Percentiles rank a stretch among this genome's conserved stretches.
phyloP scores from a whole-genome alignment of 305 asterid species.

The Ilex paraguariensis region DNA sequence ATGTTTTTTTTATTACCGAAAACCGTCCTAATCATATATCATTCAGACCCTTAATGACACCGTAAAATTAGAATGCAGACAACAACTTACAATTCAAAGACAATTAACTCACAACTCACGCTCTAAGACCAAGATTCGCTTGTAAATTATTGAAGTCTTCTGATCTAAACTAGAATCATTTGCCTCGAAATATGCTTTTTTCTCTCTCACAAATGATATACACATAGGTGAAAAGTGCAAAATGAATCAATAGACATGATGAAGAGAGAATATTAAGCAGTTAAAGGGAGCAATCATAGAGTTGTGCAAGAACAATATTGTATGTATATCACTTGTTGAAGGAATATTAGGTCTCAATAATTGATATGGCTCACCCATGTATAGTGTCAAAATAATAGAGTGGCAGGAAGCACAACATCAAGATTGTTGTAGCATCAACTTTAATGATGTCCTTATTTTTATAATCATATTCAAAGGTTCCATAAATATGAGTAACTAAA shows the following conservation, averaged over 20 bases:
- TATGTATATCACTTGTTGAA: slow-evolving; percentile 8
- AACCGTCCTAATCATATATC: no score
- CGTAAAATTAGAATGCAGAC: no score
- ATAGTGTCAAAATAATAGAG: slow-evolving; percentile 26
- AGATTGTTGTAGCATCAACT: slow-evolving; percentile 21
- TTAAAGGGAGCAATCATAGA: slow-evolving; percentile 12
- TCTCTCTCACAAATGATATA: not conserved
- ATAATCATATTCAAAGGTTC: not conserved
- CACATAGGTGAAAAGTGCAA: not conserved
- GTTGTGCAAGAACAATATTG: slow-evolving; percentile 11
- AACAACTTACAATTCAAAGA: no score
- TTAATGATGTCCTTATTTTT: slow-evolving; percentile 12
- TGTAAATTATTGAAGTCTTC: no score
- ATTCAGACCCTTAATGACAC: no score
- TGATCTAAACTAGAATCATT: no score
- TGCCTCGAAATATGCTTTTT: not conserved
- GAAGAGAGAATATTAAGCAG: slow-evolving; percentile 2
- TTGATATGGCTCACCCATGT: slow-evolving; percentile 21
- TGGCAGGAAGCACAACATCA: slow-evolving; percentile 20
- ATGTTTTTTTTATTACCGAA: no score
- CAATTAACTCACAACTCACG: no score
- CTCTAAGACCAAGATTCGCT: no score
- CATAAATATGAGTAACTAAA: no score
- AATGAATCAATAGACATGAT: not conserved
- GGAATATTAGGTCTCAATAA: slow-evolving; percentile 29